These are phyloP conservation scores for Viola pubescens DNA, from an alignment of 441 rosid genomes.

Conservation along the genomic window DNA sequence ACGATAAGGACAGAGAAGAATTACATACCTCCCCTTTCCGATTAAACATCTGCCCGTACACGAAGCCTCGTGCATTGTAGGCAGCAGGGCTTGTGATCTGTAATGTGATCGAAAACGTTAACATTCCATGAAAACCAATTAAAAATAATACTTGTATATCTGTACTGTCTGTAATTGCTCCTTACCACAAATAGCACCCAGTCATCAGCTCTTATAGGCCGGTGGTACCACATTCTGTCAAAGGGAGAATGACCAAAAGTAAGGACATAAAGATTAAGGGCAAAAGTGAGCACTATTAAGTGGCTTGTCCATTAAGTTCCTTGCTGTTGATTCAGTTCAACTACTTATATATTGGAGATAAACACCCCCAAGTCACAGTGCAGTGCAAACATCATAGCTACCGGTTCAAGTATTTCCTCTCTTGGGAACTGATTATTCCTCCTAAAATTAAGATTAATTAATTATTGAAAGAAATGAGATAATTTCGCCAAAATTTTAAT, in stretches of 20 bases:
- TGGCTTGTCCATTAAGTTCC: background rate
- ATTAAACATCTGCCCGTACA: conserved; percentile 65
- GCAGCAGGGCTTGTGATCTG: conserved; percentile 71
- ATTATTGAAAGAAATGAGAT: background rate
- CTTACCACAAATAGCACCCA: conserved; percentile 80
- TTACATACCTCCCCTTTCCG: conserved; percentile 70
- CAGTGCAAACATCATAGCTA: background rate
- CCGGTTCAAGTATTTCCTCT: background rate
- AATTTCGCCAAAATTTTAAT: background rate
- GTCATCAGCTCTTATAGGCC: conserved; percentile 77
- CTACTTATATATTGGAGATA: background rate
- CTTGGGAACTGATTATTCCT: no score
- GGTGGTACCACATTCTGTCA: conserved; percentile 92
- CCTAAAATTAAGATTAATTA: background rate
- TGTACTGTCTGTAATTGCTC: background rate
- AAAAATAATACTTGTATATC: background rate
- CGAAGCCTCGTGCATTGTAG: conserved; percentile 58
- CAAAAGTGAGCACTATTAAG: background rate
- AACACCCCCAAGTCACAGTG: no score
- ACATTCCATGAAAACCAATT: conserved; percentile 2
- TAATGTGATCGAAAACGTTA: conserved; percentile 1
- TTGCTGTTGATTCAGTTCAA: background rate
- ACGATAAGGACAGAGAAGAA: background rate
- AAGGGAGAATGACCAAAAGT: conserved; percentile 9
- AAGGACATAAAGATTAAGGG: background rate